Conservation (phyloP, 345 rosid species). For the Diplotaxis tenuifolia region DNA sequence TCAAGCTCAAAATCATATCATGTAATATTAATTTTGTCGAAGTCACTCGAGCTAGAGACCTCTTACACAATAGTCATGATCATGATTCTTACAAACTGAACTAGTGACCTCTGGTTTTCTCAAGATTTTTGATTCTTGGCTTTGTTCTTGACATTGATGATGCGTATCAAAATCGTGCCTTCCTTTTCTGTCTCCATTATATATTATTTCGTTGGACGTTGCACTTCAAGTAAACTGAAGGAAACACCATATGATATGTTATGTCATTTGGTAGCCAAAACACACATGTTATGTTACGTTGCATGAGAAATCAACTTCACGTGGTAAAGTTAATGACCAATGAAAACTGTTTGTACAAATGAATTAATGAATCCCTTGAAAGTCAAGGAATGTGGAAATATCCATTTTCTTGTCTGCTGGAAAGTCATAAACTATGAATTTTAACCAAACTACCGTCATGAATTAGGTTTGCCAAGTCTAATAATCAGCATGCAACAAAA, state of each 20-base stretch:
- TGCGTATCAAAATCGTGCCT: neutral
- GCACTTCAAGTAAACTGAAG: neutral
- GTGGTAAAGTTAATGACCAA: constrained; percentile 5
- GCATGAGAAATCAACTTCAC: constrained; percentile 20
- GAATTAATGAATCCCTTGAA: neutral
- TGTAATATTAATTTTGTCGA: neutral
- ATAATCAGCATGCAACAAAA: neutral
- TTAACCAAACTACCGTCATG: neutral
- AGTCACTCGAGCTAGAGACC: neutral
- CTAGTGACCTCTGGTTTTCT: neutral
- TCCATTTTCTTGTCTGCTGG: constrained; percentile 9
- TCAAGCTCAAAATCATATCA: neutral
- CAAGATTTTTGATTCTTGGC: neutral
- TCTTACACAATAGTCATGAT: no score
- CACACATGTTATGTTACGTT: neutral
- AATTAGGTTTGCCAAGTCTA: neutral
- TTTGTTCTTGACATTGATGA: neutral
- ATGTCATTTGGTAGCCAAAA: neutral
- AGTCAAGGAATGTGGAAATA: constrained; percentile 7
- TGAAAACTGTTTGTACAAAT: constrained; percentile 9
- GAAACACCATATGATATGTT: neutral
- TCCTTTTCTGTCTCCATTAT: neutral
- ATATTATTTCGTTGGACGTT: neutral
- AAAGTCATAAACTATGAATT: neutral
- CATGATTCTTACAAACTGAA: neutral